A percentile compares a stretch with the other conserved stretches of the same genome.
These are phyloP conservation scores for Aspergillus latus DNA, from an alignment of 2,329 filamentous ascomycete genomes.

Conservation along the genomic window DNA sequence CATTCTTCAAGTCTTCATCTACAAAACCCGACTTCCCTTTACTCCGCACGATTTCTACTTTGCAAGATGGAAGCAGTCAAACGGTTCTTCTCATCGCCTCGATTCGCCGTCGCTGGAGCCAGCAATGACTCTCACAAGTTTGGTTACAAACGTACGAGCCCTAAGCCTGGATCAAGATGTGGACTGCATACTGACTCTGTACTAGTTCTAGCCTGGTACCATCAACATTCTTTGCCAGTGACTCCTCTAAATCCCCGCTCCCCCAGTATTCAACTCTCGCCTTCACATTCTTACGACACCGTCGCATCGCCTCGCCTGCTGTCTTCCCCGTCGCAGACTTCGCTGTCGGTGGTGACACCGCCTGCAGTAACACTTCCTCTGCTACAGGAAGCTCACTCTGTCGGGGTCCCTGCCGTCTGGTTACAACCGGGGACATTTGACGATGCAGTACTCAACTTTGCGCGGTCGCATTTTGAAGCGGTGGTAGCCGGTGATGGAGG, in stretches of 20 bases:
- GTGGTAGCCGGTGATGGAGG: conserved; percentile 67
- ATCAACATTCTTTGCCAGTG: conserved; percentile 69
- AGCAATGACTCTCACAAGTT: conserved; percentile 82
- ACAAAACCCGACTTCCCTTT: neutral
- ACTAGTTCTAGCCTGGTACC: conserved; percentile 87
- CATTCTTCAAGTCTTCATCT: neutral
- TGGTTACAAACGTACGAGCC: conserved; percentile 73
- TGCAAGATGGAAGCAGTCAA: conserved; percentile 58
- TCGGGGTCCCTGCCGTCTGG: conserved; percentile 76
- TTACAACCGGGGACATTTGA: conserved; percentile 89
- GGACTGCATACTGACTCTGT: conserved; percentile 4
- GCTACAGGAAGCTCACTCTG: conserved; percentile 71
- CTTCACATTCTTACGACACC: conserved; percentile 59
- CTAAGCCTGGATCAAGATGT: neutral
- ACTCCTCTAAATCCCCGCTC: conserved; percentile 79
- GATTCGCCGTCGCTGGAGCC: conserved; percentile 87
- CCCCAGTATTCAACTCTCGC: conserved; percentile 62
- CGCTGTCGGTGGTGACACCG: conserved; percentile 83
- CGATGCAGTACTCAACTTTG: conserved; percentile 69
- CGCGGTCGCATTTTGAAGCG: conserved; percentile 66
- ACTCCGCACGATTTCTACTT: neutral
- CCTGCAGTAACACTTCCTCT: conserved; percentile 73
- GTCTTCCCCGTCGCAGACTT: conserved; percentile 65
- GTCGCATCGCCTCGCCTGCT: conserved; percentile 66
- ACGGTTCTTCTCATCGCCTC: conserved; percentile 74